phyloP scores from a whole-genome alignment of 805 yeast genomes.

The Starmerella apicola region DNA sequence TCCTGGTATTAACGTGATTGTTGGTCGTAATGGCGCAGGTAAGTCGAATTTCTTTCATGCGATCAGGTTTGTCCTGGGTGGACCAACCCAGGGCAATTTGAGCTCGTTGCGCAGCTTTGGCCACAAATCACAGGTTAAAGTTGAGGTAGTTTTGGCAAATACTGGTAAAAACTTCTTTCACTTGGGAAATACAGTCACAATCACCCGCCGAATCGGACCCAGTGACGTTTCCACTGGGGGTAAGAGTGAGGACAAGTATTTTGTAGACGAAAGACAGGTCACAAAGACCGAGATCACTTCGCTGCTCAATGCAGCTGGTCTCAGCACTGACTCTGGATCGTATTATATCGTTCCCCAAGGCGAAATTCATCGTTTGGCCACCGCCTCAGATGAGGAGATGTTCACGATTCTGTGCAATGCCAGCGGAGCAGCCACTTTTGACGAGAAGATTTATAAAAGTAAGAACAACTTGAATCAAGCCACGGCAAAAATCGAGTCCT shows the following conservation, averaged over 20 bases:
- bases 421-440: slow-evolving; percentile 90
- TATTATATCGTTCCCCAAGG: slow-evolving; percentile 98
- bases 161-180: slow-evolving; percentile 62
- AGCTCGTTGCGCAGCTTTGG: slow-evolving; percentile 26
- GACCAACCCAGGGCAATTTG: slow-evolving; percentile 3
- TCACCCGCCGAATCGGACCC: slow-evolving; percentile 84
- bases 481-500: slow-evolving; percentile 52
- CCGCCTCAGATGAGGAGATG: slow-evolving; percentile 77
- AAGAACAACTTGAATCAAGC: slow-evolving; percentile 67
- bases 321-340: slow-evolving; percentile 76
- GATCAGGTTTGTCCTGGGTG: slow-evolving; percentile 79
- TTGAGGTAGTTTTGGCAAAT: slow-evolving; percentile 80
- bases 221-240: too few relatives aligned
- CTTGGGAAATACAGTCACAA: slow-evolving; percentile 51
- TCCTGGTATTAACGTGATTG: slow-evolving; percentile 73
- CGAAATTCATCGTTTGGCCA: slow-evolving; percentile 72
- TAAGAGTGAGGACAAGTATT: slow-evolving; percentile 41
- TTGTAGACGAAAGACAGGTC: slow-evolving; percentile 66
- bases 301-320: slow-evolving; percentile 75
- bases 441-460: slow-evolving; percentile 58
- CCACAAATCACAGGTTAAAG: slow-evolving; percentile 44
- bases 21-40: slow-evolving; percentile 40
- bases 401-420: slow-evolving; percentile 73
- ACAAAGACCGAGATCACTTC: slow-evolving; percentile 72
- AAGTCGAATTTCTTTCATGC: slow-evolving; percentile 94